Conservation (phyloP, 495 filamentous ascomycete genomes). For the Podospora didyma region DNA sequence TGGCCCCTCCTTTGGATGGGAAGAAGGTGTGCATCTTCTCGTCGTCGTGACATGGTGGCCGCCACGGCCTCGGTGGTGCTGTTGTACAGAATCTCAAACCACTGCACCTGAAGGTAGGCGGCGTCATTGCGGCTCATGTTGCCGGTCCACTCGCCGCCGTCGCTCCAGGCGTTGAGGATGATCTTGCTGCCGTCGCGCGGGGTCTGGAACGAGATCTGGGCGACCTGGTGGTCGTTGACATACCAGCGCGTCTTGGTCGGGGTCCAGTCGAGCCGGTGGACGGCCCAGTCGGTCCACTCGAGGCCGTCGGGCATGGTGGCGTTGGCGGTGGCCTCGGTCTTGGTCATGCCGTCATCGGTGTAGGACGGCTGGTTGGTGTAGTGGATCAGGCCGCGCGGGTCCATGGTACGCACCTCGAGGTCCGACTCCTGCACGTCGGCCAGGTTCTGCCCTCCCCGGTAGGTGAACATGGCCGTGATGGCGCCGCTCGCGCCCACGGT, state of each 20-base stretch:
- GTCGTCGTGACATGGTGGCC: neutral
- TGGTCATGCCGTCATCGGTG: conserved; percentile 39
- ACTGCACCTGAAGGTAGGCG: conserved; percentile 67
- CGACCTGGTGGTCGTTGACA: conserved; percentile 54
- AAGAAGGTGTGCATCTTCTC: neutral
- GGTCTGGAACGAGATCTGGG: conserved; percentile 58
- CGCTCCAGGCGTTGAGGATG: conserved; percentile 72
- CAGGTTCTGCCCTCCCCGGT: conserved; percentile 33
- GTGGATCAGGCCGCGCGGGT: conserved; percentile 51
- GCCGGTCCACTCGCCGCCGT: conserved; percentile 69
- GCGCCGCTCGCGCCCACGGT: conserved; percentile 54
- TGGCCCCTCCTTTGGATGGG: conserved; percentile 13
- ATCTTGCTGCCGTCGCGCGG: conserved; percentile 57
- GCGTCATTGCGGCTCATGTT: conserved; percentile 58
- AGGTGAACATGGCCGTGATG: conserved; percentile 70
- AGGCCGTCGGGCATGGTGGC: conserved; percentile 39
- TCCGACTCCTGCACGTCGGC: conserved; percentile 64
- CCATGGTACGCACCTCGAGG: conserved; percentile 67
- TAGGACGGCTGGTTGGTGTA: conserved; percentile 72
- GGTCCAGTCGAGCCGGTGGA: conserved; percentile 70
- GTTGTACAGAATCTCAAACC: conserved; percentile 72
- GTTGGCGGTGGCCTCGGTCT: conserved; percentile 43
- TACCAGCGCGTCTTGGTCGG: conserved; percentile 60
- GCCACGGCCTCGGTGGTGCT: conserved; percentile 22
- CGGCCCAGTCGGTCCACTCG: conserved; percentile 65